Evolutionary conservation across 2,329 filamentous ascomycete genomes (phyloP).

Genomic region (Cadophora sp.): DNA sequence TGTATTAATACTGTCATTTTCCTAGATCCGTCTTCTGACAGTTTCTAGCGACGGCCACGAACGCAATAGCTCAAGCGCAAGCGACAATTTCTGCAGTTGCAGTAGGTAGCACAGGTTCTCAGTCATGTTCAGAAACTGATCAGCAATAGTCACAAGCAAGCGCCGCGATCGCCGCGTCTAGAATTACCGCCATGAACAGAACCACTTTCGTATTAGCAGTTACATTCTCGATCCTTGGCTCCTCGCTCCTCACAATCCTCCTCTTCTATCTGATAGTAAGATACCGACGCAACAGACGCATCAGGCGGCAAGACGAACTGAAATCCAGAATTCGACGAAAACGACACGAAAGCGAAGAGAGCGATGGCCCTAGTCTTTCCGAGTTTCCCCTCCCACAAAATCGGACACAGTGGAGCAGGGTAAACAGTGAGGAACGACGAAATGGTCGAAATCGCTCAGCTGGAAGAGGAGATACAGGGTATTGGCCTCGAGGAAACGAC

Average conservation of each 20-base stretch:
- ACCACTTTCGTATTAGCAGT: conserved; percentile 31
- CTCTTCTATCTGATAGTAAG: conserved; percentile 27
- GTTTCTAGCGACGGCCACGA: conserved; percentile 24
- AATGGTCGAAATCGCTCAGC: conserved; percentile 2
- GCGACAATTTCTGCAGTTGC: conserved; percentile 21
- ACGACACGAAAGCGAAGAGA: conserved; percentile 18
- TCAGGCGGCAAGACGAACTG: conserved; percentile 20
- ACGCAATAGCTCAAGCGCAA: conserved; percentile 26
- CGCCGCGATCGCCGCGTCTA: conserved; percentile 18
- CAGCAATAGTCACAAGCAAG: conserved; percentile 19
- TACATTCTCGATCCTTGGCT: conserved; percentile 37
- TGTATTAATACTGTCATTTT: neutral
- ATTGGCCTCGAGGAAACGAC: conserved; percentile 9
- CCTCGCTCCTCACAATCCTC: conserved; percentile 32
- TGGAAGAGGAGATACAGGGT: conserved; percentile 5
- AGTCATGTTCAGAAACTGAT: conserved; percentile 6
- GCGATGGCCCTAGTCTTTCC: conserved; percentile 14
- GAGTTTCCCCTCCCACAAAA: conserved; percentile 28
- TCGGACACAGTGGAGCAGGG: conserved; percentile 21
- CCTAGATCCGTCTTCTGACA: neutral
- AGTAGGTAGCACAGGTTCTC: conserved; percentile 6
- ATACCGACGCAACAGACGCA: conserved; percentile 19
- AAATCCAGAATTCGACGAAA: conserved; percentile 24
- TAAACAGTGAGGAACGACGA: neutral
- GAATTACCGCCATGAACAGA: conserved; percentile 26